phyloP scores from a whole-genome alignment of 2,329 filamentous ascomycete genomes.

The Daldinia sp. region DNA sequence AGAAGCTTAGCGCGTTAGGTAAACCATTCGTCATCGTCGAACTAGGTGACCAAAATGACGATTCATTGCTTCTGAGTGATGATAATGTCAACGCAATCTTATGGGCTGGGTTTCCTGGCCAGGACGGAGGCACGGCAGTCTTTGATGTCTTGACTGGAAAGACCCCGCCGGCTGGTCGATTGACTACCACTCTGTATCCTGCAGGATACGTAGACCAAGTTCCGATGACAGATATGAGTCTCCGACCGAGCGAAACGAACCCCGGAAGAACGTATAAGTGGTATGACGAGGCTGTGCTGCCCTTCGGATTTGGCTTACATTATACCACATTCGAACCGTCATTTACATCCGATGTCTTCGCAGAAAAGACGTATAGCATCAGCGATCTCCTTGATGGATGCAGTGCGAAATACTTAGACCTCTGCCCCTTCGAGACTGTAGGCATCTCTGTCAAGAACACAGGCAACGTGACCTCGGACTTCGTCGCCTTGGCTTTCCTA shows the following conservation, averaged over 20 bases:
- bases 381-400: constrained; percentile 50
- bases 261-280: constrained; percentile 65
- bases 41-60: constrained; percentile 63
- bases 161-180: constrained; percentile 59
- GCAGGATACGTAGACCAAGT: constrained; percentile 59
- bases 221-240: constrained; percentile 62
- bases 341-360: constrained; percentile 30
- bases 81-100: constrained; percentile 60
- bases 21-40: constrained; percentile 67
- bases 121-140: constrained; percentile 63
- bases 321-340: constrained; percentile 60
- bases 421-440: constrained; percentile 55
- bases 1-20: constrained; percentile 51
- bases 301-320: constrained; percentile 62
- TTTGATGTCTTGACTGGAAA: constrained; percentile 62
- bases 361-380: constrained; percentile 48
- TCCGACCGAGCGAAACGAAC: constrained; percentile 57
- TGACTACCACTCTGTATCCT: constrained; percentile 63
- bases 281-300: constrained; percentile 59
- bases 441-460: constrained; percentile 57
- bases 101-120: constrained; percentile 66
- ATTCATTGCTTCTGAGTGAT: constrained; percentile 58
- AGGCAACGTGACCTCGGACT: constrained; percentile 58
- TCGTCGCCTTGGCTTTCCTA: constrained; percentile 59
- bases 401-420: constrained; percentile 53